Evolutionary conservation across 23 red algal genomes (phyloP), one percentile per base, ranked within the genome.

Genomic region (Pyropia haitanensis): DNA sequence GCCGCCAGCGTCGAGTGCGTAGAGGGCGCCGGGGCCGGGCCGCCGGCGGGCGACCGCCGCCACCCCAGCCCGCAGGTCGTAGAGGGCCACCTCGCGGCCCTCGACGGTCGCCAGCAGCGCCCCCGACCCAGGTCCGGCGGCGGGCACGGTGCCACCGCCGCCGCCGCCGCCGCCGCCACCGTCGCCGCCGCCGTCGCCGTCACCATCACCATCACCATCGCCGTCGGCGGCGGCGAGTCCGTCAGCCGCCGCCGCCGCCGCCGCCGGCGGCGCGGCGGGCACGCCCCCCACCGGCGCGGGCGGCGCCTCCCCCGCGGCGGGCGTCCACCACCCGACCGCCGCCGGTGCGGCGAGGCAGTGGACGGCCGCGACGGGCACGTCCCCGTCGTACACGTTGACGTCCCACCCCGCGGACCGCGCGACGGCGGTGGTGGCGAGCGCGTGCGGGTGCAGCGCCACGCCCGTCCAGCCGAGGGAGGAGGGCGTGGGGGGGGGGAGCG

Each of bases 391-490:
- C 5, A 87, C 2, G 12, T 51, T 76, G 14, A 77, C 51, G 30
- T 87, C 81, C 20, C 81, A 58, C 29, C 30, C 68, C 49, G 59
- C 31, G 28, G 69, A 65, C 32, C 81, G 71, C 0, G 65, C 54
- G 17, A 76, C 27, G 14, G 56, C 71, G 27, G 39, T 24, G 14
- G 51, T 23, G 14, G 70, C 33, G 18, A 53, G 22, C 22, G 75
- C 15, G 56, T 58, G 25, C 10, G 14, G 15, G 18, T 63, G 61
- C 23, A 87, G 56, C 20, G 81, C 27, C 8, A 87, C 81, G 27
- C 81, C 81, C 22, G 69, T 57, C 81, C 81, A 87, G 1, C 81
- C 81, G 10, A 55, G 31, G 14, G 75, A 70, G 22, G 71, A 70
- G 50, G 54, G 46, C 14, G 63, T 28, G 23, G 63, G 21, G 5